phyloP scores from a whole-genome alignment of 2,329 filamentous ascomycete genomes.

The Thielaviopsis euricoi region DNA sequence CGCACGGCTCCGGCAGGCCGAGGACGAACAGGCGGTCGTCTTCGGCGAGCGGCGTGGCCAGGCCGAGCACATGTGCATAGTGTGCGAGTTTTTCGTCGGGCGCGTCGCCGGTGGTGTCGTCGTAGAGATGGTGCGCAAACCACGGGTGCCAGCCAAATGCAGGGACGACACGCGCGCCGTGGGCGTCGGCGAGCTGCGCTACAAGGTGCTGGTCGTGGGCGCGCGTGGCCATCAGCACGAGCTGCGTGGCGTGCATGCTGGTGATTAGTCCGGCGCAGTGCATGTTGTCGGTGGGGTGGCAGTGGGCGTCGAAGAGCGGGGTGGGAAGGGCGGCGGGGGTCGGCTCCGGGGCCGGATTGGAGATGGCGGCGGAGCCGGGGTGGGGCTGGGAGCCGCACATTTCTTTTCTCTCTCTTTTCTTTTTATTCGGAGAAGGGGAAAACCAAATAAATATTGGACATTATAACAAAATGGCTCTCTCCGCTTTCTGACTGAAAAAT shows the following conservation, averaged over 20 bases:
- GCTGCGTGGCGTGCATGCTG: constrained; percentile 44
- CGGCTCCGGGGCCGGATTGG: too few species aligned
- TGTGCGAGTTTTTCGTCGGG: constrained; percentile 31
- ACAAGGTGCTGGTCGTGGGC: constrained; percentile 62
- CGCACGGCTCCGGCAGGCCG: constrained; percentile 40
- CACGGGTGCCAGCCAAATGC: constrained; percentile 82
- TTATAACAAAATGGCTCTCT: too few species aligned
- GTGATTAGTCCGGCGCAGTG: constrained; percentile 39
- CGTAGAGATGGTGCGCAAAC: constrained; percentile 65
- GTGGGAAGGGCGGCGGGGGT: constrained; percentile 21
- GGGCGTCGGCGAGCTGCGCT: constrained; percentile 35
- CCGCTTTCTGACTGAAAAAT: too few species aligned
- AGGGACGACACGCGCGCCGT: constrained; percentile 31
- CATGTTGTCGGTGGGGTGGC: constrained; percentile 70
- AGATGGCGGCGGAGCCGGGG: not conserved
- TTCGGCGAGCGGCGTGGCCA: constrained; percentile 28
- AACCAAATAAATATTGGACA: too few species aligned
- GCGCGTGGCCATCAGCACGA: constrained; percentile 66
- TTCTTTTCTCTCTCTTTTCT: not conserved
- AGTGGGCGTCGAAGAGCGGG: constrained; percentile 64
- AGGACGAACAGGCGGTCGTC: constrained; percentile 30
- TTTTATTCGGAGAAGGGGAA: too few species aligned
- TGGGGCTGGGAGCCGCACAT: not conserved
- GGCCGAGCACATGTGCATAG: constrained; percentile 48
- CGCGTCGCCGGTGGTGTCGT: constrained; percentile 26